These are phyloP conservation scores for Scheffersomyces segobiensis DNA, from an alignment of 1,139 yeast species.

Conservation along the genomic window DNA sequence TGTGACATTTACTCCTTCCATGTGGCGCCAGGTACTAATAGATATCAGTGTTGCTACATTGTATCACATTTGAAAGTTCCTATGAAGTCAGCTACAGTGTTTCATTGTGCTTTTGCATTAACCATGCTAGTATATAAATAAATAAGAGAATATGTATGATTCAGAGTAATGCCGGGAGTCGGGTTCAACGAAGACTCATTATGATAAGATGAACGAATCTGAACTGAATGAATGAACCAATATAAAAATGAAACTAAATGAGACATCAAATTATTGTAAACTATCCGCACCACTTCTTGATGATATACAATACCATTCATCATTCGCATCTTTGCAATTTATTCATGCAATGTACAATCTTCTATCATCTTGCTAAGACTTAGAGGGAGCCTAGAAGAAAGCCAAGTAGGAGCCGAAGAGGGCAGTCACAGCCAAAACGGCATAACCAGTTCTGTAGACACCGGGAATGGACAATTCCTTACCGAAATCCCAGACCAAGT, in stretches of 20 bases:
- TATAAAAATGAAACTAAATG: neutral
- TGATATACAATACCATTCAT: neutral
- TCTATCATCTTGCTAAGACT: neutral
- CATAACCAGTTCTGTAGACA: constrained; percentile 89
- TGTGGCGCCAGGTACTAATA: no score
- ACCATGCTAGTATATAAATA: neutral
- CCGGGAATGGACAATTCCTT: constrained; percentile 76
- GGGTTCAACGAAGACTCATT: neutral
- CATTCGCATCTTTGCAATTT: neutral
- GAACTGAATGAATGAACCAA: neutral
- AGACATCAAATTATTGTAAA: neutral
- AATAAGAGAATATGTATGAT: neutral
- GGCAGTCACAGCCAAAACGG: constrained; percentile 73
- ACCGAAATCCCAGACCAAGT: constrained; percentile 89
- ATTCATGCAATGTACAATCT: neutral
- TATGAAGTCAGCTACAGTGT: no score
- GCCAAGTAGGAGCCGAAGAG: constrained; percentile 60
- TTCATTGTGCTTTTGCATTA: neutral
- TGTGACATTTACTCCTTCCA: no score
- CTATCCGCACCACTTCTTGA: neutral
- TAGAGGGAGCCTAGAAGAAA: constrained; percentile 43
- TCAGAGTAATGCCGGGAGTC: neutral
- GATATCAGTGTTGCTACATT: neutral
- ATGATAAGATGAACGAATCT: neutral
- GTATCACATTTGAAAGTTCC: neutral